These are phyloP conservation scores for Trichoderma oligosporum DNA, from an alignment of 2,329 filamentous ascomycete species.

Conservation along the genomic window DNA sequence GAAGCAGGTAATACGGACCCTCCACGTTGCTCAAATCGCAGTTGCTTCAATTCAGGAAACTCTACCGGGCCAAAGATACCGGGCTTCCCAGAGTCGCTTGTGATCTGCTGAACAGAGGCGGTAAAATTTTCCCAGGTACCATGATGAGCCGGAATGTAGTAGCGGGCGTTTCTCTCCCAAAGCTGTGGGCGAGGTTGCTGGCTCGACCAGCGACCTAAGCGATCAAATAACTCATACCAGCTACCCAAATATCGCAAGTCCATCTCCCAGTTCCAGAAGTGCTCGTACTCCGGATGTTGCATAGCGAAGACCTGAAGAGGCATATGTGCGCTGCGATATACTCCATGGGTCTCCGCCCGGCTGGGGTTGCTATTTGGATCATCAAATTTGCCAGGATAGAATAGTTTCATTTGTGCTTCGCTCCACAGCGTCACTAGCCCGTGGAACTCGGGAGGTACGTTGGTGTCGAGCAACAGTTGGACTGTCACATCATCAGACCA, in stretches of 20 bases:
- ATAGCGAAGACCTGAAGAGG: slow-evolving; percentile 62
- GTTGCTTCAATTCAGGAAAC: slow-evolving; percentile 45
- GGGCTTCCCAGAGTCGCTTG: slow-evolving; percentile 45
- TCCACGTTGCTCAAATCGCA: slow-evolving; percentile 50
- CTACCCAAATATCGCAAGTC: slow-evolving; percentile 63
- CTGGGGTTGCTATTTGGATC: slow-evolving; percentile 59
- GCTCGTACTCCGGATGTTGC: slow-evolving; percentile 60
- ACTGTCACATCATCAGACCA: slow-evolving; percentile 76
- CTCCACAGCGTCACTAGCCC: slow-evolving; percentile 81
- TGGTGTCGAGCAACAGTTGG: slow-evolving; percentile 63
- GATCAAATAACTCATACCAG: slow-evolving; percentile 70
- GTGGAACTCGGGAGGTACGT: slow-evolving; percentile 70
- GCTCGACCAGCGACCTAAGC: slow-evolving; percentile 62
- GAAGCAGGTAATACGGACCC: slow-evolving; percentile 52
- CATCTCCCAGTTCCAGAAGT: slow-evolving; percentile 70
- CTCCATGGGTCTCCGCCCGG: slow-evolving; percentile 59
- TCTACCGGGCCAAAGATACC: slow-evolving; percentile 66
- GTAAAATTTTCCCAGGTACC: slow-evolving; percentile 70
- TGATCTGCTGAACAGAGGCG: slow-evolving; percentile 59
- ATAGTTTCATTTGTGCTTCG: slow-evolving; percentile 74
- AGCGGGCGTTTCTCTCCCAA: slow-evolving; percentile 74
- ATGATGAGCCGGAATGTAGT: slow-evolving; percentile 70
- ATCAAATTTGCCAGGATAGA: slow-evolving; percentile 70
- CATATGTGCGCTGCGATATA: slow-evolving; percentile 63
- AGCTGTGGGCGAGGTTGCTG: slow-evolving; percentile 66